A percentile compares a stretch with the other conserved stretches of the same genome.
phyloP scores from a whole-genome alignment of 2,329 filamentous ascomycete genomes.

The Penicillium sp. region DNA sequence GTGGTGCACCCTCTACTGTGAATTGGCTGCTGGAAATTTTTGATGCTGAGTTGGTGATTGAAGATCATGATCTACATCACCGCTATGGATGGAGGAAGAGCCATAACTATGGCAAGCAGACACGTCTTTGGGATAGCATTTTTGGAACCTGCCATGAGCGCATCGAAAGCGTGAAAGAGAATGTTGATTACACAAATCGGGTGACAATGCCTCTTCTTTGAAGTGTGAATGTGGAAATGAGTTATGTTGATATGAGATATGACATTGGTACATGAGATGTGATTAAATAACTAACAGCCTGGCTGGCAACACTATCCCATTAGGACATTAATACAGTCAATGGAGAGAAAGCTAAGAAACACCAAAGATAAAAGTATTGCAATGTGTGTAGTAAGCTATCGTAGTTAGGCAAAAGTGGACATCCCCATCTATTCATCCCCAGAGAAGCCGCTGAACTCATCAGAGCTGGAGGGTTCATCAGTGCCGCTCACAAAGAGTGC shows the following conservation, averaged over 20 bases:
- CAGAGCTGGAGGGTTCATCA: background rate
- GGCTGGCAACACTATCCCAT: no score
- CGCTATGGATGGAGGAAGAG: slow-evolving; percentile 14
- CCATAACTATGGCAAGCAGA: slow-evolving; percentile 26
- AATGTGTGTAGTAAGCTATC: background rate
- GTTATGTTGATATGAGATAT: background rate
- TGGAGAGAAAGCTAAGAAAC: background rate
- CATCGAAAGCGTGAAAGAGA: slow-evolving; percentile 28
- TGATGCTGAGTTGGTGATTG: slow-evolving; percentile 19
- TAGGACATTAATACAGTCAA: background rate
- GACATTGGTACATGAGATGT: background rate
- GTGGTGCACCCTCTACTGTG: slow-evolving; percentile 28
- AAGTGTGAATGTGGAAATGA: background rate
- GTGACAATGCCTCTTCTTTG: slow-evolving; percentile 9
- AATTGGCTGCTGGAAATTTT: slow-evolving; percentile 28
- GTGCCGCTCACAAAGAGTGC: background rate
- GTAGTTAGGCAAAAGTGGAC: background rate
- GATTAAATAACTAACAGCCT: no score
- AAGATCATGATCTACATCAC: slow-evolving; percentile 12
- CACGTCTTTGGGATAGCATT: slow-evolving; percentile 29
- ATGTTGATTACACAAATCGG: slow-evolving; percentile 24
- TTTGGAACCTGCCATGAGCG: slow-evolving; percentile 29
- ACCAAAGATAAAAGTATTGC: background rate
- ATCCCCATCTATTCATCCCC: background rate
- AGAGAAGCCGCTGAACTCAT: background rate